A percentile compares a stretch with the other conserved stretches of the same genome.
These are phyloP conservation scores for Yamadazyma jaroonii DNA, from an alignment of 1,139 yeast genomes.

Conservation along the genomic window DNA sequence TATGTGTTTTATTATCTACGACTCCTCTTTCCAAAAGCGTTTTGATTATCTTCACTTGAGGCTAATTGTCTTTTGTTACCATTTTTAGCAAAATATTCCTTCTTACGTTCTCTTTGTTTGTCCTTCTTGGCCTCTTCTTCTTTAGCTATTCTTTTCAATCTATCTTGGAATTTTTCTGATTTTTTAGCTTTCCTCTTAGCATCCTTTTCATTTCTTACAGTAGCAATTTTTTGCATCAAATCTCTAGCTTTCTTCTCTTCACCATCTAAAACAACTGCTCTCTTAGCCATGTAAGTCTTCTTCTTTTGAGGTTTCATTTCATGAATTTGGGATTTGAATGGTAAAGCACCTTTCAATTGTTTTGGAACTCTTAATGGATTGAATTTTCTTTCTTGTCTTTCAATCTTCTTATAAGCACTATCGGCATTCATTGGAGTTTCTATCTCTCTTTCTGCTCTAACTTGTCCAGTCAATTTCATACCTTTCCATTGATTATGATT, in stretches of 20 bases:
- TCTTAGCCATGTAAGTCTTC: conserved; percentile 78
- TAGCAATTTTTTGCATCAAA: conserved; percentile 81
- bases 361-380: conserved; percentile 85
- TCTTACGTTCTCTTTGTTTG: conserved; percentile 80
- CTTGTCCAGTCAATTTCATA: conserved; percentile 92
- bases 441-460: conserved; percentile 72
- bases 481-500: conserved; percentile 92
- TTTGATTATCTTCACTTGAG: conserved; percentile 35
- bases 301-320: conserved; percentile 87
- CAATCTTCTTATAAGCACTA: conserved; percentile 74
- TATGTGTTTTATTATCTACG: conserved; percentile 14
- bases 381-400: conserved; percentile 83
- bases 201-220: conserved; percentile 83
- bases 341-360: conserved; percentile 70
- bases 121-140: conserved; percentile 68
- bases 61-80: conserved; percentile 63
- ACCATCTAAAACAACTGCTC: conserved; percentile 91
- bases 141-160: conserved; percentile 72
- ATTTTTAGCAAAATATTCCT: conserved; percentile 75
- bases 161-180: conserved; percentile 70
- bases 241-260: conserved; percentile 94
- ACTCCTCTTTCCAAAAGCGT: conserved; percentile 32
- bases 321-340: conserved; percentile 87
- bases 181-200: conserved; percentile 74
- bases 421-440: conserved; percentile 67